Evolutionary conservation across 2,329 filamentous ascomycete genomes (phyloP), one percentile per base, ranked within the genome.

Genomic region (Fusarium miscanthi): DNA sequence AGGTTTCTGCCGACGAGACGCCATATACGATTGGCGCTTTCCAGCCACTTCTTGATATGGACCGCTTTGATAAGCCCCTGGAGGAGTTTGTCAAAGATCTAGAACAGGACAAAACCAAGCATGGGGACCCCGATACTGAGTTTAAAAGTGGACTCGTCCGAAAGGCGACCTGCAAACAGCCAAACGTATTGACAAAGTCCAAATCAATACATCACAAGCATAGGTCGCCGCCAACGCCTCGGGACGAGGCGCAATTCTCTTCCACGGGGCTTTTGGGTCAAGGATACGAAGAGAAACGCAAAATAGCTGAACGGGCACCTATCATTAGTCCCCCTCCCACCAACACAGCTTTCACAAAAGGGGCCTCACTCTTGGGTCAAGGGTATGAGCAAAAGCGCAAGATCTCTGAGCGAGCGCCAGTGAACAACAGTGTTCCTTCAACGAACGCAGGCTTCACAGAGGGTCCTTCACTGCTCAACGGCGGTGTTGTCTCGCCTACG

Each of bases 11-110:
- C 13, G 86, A 87, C 41, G 85, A 87, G 67, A 85, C 80, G 75
- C 88, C 83, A 60, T 93, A 86, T 85, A 89, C 83, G 75, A 91
- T 93, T 57, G 92, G 91, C 9, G 87, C 88, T 3, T 93, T 93
- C 80, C 86, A 89, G 72, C 92, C 93, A 2, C 81, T 94, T 7
- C 80, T 94, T 13, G 90, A 94, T 66, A 82, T 90, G 77, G 84
- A 87, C 42, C 84, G 86, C 12, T 89, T 91, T 74, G 85, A 88
- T 64, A 86, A 87, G 75, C 83, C 85, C 13, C 68, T 87, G 2
- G 86, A 86, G 17, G 83, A 87, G 19, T 86, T 85, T 58, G 84
- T 84, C 21, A 87, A 86, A 56, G 82, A 86, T 63, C 80, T 83
- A 62, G 75, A 62, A 35, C 51, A 69, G 13, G 45, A 65, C 11